Evolutionary conservation across 1,284 basidiomycete species (phyloP), one percentile per base, ranked within the genome.

Genomic region (Melampsora medusae): DNA sequence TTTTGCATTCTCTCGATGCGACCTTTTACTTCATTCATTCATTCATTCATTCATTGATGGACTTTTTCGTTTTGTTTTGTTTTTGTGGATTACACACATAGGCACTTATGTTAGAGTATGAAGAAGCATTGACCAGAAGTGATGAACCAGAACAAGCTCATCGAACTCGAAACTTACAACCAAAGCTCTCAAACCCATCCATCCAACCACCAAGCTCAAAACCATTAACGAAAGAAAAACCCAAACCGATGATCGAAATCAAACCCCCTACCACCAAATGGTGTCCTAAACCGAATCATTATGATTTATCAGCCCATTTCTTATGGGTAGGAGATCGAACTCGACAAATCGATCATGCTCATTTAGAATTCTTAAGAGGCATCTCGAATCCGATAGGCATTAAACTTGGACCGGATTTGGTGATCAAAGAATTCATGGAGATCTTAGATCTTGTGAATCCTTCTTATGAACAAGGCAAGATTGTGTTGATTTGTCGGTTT

Each of bases 301-400:
- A 93, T 84, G 92, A 93, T 81, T 90, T 91, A 9, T 92, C 92
- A 6, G 91, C 92, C 5, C 95, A 97, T 83, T 96, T 96, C 83
- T 84, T 98, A 77, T 99, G 96, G 96, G 92, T 99, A 72, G 96
- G 96, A 0, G 96, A 99, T 84, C 88, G 96, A 67, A 99, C 96
- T n/a, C 86, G 96, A 61, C 92, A 97, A 83, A 85, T 97, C 2
- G 89, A 90, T 77, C 93, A 93, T 19, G 96, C 95, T 0, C 96
- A 99, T 82, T 89, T 97, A 42, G 96, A 98, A 85, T 82, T 65
- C 83, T 95, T 96, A 84, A 86, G 93, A 66, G 93, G 95, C 4
- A 92, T 99, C 77, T 88, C 92, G 66, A 99, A 99, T 83, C 96
- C 96, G 0, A 92, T 99, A 78, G 96, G 96, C 1, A 89, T 98